phyloP scores from a whole-genome alignment of 108 stramenopile genomes.

The Conticribra weissflogii region DNA sequence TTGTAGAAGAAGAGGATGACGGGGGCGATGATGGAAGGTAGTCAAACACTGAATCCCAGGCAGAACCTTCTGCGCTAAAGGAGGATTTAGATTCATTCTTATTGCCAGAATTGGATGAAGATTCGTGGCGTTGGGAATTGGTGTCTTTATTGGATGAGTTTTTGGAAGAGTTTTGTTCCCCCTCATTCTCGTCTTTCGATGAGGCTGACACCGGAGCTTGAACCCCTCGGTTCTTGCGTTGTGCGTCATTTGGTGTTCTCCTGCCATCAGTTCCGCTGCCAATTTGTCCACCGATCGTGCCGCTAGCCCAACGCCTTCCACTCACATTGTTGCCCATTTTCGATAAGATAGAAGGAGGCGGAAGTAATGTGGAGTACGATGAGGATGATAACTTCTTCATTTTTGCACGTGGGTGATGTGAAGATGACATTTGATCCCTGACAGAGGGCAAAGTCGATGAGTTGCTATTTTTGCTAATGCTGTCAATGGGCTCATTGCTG shows the following conservation, averaged over 20 bases:
- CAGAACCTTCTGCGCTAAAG: neutral
- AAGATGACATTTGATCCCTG: neutral
- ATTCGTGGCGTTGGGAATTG: too few relatives aligned
- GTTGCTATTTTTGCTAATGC: neutral
- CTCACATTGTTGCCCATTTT: neutral
- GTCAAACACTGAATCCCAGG: slow-evolving; percentile 2
- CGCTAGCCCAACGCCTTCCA: neutral
- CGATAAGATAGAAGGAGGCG: slow-evolving; percentile 20
- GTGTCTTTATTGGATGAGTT: too few relatives aligned
- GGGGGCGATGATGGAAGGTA: slow-evolving; percentile 27
- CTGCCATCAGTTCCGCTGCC: slow-evolving; percentile 8
- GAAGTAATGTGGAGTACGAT: slow-evolving; percentile 20
- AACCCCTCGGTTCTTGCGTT: too few relatives aligned
- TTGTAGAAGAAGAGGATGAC: too few relatives aligned
- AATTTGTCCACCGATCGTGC: too few relatives aligned
- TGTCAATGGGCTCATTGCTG: neutral
- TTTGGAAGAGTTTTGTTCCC: too few relatives aligned
- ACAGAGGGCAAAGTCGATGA: neutral
- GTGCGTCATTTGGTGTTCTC: too few relatives aligned
- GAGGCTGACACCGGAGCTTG: too few relatives aligned
- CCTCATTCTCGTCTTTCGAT: too few relatives aligned
- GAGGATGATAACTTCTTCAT: slow-evolving; percentile 38
- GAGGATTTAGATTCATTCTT: slow-evolving; percentile 3
- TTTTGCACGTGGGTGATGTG: slow-evolving; percentile 5
- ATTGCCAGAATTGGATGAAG: neutral